Conservation (phyloP, 2,329 filamentous ascomycete species). For the Colletotrichum sansevieriae region DNA sequence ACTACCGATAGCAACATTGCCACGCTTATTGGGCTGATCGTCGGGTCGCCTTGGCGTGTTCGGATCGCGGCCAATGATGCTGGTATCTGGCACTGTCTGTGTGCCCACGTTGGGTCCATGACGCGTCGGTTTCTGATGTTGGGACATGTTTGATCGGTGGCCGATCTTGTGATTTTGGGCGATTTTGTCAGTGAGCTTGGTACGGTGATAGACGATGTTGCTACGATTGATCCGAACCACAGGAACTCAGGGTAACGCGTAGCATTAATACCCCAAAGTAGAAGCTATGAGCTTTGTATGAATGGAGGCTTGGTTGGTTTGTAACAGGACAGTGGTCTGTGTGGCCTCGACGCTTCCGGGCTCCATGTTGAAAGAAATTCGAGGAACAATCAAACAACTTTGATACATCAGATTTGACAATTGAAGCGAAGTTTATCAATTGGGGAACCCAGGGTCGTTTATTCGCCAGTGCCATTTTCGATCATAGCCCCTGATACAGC, state of each 20-base stretch:
- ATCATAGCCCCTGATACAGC: too few species aligned
- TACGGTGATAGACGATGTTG: too few species aligned
- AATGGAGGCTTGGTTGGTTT: background rate
- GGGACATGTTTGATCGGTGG: too few species aligned
- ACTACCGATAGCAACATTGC: too few species aligned
- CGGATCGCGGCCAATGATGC: too few species aligned
- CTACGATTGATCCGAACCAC: background rate
- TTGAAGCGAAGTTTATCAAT: background rate
- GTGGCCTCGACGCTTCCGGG: background rate
- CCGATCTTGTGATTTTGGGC: too few species aligned
- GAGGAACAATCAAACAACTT: conserved; percentile 8
- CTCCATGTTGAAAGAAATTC: too few species aligned
- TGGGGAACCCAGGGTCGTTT: background rate
- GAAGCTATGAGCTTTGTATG: background rate
- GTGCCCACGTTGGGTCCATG: background rate
- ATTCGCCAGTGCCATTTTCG: too few species aligned
- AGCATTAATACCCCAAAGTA: conserved; percentile 13
- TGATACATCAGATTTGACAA: background rate
- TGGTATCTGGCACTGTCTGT: background rate
- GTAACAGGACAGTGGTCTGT: background rate
- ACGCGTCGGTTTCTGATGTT: background rate
- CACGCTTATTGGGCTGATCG: too few species aligned
- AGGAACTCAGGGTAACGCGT: background rate
- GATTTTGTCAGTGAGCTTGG: too few species aligned
- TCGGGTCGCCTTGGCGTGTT: too few species aligned